Evolutionary conservation across 1,139 yeast species (phyloP).

Genomic region (Yamadazyma buinensis): DNA sequence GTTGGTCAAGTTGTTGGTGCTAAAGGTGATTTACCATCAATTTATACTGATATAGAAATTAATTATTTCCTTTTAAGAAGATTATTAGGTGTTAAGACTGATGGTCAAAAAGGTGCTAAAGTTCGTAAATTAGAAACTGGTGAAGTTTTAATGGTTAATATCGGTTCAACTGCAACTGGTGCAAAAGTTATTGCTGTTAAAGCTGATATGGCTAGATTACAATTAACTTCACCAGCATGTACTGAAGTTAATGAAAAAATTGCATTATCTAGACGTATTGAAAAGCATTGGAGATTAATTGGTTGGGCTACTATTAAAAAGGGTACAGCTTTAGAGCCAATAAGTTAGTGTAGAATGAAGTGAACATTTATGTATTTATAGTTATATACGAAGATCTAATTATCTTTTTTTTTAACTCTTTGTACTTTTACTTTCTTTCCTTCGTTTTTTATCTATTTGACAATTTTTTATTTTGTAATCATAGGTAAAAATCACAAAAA

Average conservation of each 20-base stretch:
- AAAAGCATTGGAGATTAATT: slow-evolving; percentile 99
- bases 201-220: slow-evolving; percentile 99
- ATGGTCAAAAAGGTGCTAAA: slow-evolving; percentile 91
- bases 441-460: no score
- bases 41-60: slow-evolving; percentile 95
- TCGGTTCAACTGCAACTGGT: slow-evolving; percentile 99
- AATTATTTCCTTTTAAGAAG: slow-evolving; percentile 96
- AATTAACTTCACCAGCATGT: slow-evolving; percentile 97
- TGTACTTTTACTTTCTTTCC: no score
- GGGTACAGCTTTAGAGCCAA: slow-evolving; percentile 84
- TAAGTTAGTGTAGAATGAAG: no score
- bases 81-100: slow-evolving; percentile 96
- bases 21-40: slow-evolving; percentile 90
- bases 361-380: no score
- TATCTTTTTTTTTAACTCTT: no score
- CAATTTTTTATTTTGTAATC: no score
- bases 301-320: slow-evolving; percentile 99
- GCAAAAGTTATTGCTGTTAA: slow-evolving; percentile 97
- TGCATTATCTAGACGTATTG: slow-evolving; percentile 98
- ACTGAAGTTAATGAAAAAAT: slow-evolving; percentile 97
- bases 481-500: no score
- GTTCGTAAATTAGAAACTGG: slow-evolving; percentile 91
- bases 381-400: no score
- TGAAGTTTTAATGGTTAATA: slow-evolving; percentile 97
- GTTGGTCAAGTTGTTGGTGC: slow-evolving; percentile 99